These are phyloP conservation scores for Fragosphaeria purpurea DNA, from an alignment of 2,329 filamentous ascomycete genomes.

Conservation along the genomic window DNA sequence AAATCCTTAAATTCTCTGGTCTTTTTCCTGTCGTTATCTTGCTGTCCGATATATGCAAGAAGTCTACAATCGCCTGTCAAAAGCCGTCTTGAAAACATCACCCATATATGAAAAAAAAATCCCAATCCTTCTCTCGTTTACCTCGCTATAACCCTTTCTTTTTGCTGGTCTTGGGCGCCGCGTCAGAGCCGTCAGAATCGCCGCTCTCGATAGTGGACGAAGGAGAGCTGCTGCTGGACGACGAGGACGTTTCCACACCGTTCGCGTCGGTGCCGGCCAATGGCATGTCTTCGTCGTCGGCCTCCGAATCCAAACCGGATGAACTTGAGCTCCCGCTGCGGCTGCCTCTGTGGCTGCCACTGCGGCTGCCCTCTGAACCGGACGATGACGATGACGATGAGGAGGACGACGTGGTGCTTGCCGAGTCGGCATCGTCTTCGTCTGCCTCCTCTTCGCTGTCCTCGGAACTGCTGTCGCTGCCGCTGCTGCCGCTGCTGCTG, in stretches of 20 bases:
- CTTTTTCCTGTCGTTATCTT: too few relatives aligned
- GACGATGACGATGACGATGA: not conserved
- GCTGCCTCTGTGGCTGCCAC: slow-evolving; percentile 6
- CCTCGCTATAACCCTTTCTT: not conserved
- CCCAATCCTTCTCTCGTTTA: too few relatives aligned
- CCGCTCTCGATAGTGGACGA: not conserved
- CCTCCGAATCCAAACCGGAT: not conserved
- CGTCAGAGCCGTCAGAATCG: slow-evolving; percentile 4
- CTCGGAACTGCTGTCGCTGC: slow-evolving; percentile 22
- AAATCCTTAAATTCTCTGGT: too few relatives aligned
- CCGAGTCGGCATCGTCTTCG: slow-evolving; percentile 8
- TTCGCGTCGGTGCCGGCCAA: not conserved
- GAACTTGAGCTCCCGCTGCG: slow-evolving; percentile 6
- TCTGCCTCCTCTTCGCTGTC: slow-evolving; percentile 13
- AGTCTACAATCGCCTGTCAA: too few relatives aligned
- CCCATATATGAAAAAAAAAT: too few relatives aligned
- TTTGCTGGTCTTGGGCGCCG: not conserved
- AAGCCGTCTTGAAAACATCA: too few relatives aligned
- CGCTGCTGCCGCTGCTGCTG: slow-evolving; percentile 16
- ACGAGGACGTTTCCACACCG: slow-evolving; percentile 27
- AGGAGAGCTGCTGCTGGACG: slow-evolving; percentile 17
- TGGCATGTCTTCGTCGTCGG: slow-evolving; percentile 7
- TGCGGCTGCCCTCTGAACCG: too few relatives aligned
- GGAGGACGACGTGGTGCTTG: slow-evolving; percentile 14
- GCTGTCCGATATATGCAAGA: too few relatives aligned